Conservation (phyloP, 495 filamentous ascomycete species). For the Aspergillus hancockii region DNA sequence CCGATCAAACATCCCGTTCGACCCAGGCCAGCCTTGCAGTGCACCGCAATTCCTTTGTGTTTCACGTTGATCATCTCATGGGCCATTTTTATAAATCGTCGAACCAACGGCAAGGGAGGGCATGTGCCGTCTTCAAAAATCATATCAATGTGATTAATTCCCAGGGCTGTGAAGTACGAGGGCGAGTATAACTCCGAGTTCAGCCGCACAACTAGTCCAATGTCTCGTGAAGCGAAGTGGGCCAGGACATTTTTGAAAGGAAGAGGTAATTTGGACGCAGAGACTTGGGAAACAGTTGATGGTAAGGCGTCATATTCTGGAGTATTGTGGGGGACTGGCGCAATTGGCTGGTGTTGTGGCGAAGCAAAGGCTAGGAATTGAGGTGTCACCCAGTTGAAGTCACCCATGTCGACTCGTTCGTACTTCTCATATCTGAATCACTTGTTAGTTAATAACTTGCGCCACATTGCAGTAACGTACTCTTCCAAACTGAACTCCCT, state of each 20-base stretch:
- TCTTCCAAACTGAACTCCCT: conserved; percentile 92
- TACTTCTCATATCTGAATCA: conserved; percentile 77
- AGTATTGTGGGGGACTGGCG: conserved; percentile 66
- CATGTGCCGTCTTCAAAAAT: conserved; percentile 99
- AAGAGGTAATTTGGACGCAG: conserved; percentile 61
- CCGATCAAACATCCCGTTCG: conserved; percentile 95
- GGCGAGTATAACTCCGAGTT: conserved; percentile 96
- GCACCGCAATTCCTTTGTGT: conserved; percentile 88
- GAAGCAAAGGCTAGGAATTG: conserved; percentile 96
- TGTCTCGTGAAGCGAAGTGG: conserved; percentile 82
- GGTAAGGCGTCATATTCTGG: conserved; percentile 73
- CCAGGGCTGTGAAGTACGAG: conserved; percentile 91
- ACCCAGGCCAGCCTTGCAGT: conserved; percentile 98
- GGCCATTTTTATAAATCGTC: conserved; percentile 90
- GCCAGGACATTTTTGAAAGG: conserved; percentile 94
- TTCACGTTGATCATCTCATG: conserved; percentile 90
- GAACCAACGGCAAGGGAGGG: conserved; percentile 79
- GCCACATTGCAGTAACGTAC: conserved; percentile 46
- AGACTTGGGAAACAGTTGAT: conserved; percentile 64
- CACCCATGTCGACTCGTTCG: conserved; percentile 95
- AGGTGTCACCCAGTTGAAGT: conserved; percentile 99
- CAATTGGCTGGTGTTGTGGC: conserved; percentile 76
- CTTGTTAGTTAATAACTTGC: conserved; percentile 22
- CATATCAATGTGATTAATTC: conserved; percentile 96
- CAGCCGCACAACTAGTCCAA: conserved; percentile 90